Percentiles rank a stretch among this genome's conserved stretches.
These are phyloP conservation scores for Lentinula novae-zelandiae DNA, from an alignment of 1,284 basidiomycete species.

Conservation along the genomic window DNA sequence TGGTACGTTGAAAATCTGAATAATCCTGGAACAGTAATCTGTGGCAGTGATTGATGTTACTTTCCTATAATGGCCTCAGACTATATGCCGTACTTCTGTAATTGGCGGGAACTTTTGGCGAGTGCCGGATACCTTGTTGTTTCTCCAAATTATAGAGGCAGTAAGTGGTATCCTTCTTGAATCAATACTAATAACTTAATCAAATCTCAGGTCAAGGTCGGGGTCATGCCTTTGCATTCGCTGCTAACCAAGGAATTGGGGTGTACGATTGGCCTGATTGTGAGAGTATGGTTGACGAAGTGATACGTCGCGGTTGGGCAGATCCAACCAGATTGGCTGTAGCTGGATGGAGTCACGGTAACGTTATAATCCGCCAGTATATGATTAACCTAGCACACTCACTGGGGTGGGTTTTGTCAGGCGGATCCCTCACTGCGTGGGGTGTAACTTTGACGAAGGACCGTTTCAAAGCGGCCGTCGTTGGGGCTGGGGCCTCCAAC, in stretches of 20 bases:
- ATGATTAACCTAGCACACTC: neutral
- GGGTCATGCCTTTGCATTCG: constrained; percentile 26
- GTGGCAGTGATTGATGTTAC: neutral
- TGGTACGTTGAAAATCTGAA: constrained; percentile 14
- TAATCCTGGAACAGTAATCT: neutral
- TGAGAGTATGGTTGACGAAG: constrained; percentile 30
- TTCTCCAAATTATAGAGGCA: constrained; percentile 31
- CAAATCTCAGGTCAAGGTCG: constrained; percentile 24
- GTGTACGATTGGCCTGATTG: constrained; percentile 28
- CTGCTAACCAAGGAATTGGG: constrained; percentile 17
- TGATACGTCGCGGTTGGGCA: constrained; percentile 24
- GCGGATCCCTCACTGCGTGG: constrained; percentile 30
- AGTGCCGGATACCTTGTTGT: constrained; percentile 29
- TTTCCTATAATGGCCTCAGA: constrained; percentile 15
- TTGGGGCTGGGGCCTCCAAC: constrained; percentile 28
- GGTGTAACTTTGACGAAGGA: constrained; percentile 28
- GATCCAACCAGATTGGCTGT: constrained; percentile 26
- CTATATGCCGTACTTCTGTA: constrained; percentile 33
- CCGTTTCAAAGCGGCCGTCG: constrained; percentile 26
- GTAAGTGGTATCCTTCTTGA: constrained; percentile 17
- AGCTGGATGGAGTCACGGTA: constrained; percentile 33
- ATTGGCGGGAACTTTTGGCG: constrained; percentile 30
- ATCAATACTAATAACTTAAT: neutral
- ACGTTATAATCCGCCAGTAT: neutral
- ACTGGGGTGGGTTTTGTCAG: constrained; percentile 12